These are phyloP conservation scores for Dimargaris cristalligena DNA, from an alignment of 192 early-diverging fungal genomes.

Conservation along the genomic window DNA sequence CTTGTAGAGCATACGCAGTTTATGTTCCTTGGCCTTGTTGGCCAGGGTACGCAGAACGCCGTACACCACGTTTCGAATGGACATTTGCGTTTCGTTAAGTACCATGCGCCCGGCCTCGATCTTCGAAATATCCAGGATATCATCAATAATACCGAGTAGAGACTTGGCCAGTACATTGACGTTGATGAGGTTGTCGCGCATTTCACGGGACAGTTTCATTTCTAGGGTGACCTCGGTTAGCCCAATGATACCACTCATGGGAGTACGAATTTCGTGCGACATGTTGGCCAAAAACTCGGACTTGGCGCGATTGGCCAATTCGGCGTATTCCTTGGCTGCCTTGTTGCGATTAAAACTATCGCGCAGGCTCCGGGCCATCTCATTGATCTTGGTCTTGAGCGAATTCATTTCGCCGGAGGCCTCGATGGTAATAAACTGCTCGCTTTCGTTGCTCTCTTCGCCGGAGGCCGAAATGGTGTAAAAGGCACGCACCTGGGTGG, in stretches of 20 bases:
- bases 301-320: constrained; percentile 56
- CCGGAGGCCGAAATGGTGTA: constrained; percentile 58
- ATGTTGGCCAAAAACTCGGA: constrained; percentile 58
- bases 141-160: constrained; percentile 61
- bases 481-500: constrained; percentile 66
- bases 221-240: constrained; percentile 59
- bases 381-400: constrained; percentile 69
- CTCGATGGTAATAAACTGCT: constrained; percentile 57
- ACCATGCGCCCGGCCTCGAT: constrained; percentile 73
- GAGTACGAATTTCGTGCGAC: constrained; percentile 70
- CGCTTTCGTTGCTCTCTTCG: constrained; percentile 49
- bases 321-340: constrained; percentile 59
- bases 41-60: constrained; percentile 53
- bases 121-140: constrained; percentile 73
- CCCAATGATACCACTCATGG: constrained; percentile 69
- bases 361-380: constrained; percentile 62
- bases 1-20: constrained; percentile 50
- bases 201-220: constrained; percentile 57
- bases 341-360: constrained; percentile 64
- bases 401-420: constrained; percentile 75
- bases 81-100: constrained; percentile 61
- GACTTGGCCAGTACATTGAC: constrained; percentile 15
- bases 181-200: constrained; percentile 44
- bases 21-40: constrained; percentile 43
- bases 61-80: constrained; percentile 36